phyloP scores from a whole-genome alignment of 2,329 filamentous ascomycete species.

The Arthrobotrys musiformis region DNA sequence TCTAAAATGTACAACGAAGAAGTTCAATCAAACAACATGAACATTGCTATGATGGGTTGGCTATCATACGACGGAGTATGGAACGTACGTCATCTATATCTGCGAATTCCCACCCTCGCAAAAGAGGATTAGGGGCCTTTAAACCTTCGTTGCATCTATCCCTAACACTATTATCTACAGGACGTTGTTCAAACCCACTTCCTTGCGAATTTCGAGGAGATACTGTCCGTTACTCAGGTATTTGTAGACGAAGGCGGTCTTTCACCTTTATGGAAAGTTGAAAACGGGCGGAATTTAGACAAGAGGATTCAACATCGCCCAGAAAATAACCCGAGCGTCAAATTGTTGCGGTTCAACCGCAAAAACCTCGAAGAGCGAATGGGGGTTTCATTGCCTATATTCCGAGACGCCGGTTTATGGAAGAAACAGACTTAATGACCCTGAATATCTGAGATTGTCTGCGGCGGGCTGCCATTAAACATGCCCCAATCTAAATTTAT shows the following conservation, averaged over 20 bases:
- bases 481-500: too few species aligned
- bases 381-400: conserved; percentile 12
- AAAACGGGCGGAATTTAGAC: too few species aligned
- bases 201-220: conserved; percentile 17
- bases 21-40: conserved; percentile 35
- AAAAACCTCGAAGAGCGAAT: conserved; percentile 1
- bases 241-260: background rate
- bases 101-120: too few species aligned
- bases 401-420: conserved; percentile 28
- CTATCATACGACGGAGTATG: conserved; percentile 21
- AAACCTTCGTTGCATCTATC: background rate
- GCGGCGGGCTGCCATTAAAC: too few species aligned
- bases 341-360: conserved; percentile 13
- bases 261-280: too few species aligned
- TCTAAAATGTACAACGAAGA: conserved; percentile 31
- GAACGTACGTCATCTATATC: conserved; percentile 33
- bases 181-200: conserved; percentile 45
- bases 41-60: conserved; percentile 26
- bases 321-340: too few species aligned
- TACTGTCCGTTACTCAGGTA: conserved; percentile 16
- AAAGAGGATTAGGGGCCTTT: too few species aligned
- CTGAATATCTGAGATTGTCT: background rate
- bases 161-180: background rate
- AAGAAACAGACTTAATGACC: background rate
- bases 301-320: too few species aligned